These are phyloP conservation scores for Fusarium buharicum DNA, from an alignment of 2,329 filamentous ascomycete species.

Conservation along the genomic window DNA sequence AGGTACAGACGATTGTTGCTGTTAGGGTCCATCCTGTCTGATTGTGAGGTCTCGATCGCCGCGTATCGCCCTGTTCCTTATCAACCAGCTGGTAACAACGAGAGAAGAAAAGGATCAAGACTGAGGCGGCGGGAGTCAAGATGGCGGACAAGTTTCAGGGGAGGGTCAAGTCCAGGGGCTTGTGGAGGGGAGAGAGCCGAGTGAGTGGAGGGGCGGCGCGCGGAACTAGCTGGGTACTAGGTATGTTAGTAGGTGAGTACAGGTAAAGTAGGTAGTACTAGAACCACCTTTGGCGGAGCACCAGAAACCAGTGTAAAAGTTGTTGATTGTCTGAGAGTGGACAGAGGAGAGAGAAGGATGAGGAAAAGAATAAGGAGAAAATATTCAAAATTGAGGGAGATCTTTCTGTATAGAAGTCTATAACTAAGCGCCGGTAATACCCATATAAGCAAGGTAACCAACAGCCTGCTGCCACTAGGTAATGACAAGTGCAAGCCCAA, in stretches of 20 bases:
- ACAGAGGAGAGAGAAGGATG: neutral
- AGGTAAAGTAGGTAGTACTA: constrained; percentile 28
- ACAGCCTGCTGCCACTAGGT: neutral
- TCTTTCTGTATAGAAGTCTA: neutral
- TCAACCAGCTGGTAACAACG: constrained; percentile 33
- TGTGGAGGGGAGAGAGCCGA: constrained; percentile 32
- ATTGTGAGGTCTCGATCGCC: constrained; percentile 19
- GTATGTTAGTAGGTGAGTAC: neutral
- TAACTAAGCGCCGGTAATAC: neutral
- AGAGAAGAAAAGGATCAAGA: constrained; percentile 28
- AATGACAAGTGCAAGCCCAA: constrained; percentile 21
- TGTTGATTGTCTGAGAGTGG: constrained; percentile 3
- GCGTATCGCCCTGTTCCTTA: constrained; percentile 32
- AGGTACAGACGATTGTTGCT: constrained; percentile 73
- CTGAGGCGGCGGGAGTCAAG: constrained; percentile 37
- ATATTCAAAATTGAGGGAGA: neutral
- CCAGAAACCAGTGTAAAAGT: constrained; percentile 17
- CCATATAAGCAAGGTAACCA: too few species aligned
- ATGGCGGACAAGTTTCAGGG: constrained; percentile 45
- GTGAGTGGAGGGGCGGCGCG: constrained; percentile 37
- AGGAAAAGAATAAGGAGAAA: neutral
- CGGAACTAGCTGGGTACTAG: constrained; percentile 20
- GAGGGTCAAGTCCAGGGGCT: constrained; percentile 42
- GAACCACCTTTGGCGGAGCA: constrained; percentile 33
- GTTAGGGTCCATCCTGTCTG: constrained; percentile 64